Conservation (phyloP, 1,284 basidiomycete genomes). For the Ceratobasidium sp. region DNA sequence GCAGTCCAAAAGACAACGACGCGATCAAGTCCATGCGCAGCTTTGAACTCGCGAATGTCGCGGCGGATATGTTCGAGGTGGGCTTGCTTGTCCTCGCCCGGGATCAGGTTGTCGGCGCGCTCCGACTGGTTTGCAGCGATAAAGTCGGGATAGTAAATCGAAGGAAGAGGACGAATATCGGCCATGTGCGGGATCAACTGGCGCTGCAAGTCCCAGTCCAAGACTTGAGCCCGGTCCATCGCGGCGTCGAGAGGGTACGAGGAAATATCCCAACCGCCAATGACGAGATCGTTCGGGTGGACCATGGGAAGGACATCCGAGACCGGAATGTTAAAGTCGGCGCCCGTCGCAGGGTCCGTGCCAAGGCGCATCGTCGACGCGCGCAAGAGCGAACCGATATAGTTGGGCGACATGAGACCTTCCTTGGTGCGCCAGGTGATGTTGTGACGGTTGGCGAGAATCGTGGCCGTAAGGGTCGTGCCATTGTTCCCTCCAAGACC, state of each 20-base stretch:
- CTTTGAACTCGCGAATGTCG: conserved; percentile 95
- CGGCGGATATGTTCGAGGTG: conserved; percentile 93
- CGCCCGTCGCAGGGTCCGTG: conserved; percentile 79
- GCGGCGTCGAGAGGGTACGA: conserved; percentile 85
- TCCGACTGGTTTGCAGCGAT: conserved; percentile 98
- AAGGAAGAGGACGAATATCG: conserved; percentile 85
- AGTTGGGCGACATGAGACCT: conserved; percentile 94
- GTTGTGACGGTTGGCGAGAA: conserved; percentile 95
- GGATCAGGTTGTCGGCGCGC: conserved; percentile 91
- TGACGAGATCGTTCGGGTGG: conserved; percentile 97
- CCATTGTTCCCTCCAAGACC: conserved; percentile 98
- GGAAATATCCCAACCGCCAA: conserved; percentile 99
- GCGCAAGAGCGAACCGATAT: conserved; percentile 92
- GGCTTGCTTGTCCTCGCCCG: conserved; percentile 85
- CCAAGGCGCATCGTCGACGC: conserved; percentile 95
- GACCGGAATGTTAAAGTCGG: conserved; percentile 93
- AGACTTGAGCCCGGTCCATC: conserved; percentile 92
- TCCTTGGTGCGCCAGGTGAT: conserved; percentile 96
- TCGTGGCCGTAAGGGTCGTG: conserved; percentile 90
- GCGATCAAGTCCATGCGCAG: conserved; percentile 81
- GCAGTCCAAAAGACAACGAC: conserved; percentile 97
- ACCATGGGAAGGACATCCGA: conserved; percentile 97
- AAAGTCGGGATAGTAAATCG: conserved; percentile 95
- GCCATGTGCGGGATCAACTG: conserved; percentile 91
- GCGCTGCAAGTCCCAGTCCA: conserved; percentile 97